A percentile compares a stretch with the other conserved stretches of the same genome.
phyloP scores from a whole-genome alignment of 2,329 filamentous ascomycete genomes.

The Cytospora schulzeri region DNA sequence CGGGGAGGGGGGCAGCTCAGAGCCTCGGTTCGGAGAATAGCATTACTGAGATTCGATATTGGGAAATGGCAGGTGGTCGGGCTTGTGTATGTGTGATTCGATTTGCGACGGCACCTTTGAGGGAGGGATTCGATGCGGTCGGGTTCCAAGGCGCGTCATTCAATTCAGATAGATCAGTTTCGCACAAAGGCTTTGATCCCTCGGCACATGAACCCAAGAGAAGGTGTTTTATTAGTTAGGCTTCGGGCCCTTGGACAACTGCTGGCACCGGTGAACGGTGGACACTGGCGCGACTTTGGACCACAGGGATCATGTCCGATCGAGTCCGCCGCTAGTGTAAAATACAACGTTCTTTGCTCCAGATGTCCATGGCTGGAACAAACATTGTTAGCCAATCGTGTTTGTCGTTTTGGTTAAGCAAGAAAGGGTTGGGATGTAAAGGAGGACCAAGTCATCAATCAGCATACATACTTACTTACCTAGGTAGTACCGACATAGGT shows the following conservation, averaged over 20 bases:
- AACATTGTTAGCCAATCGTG: conserved; percentile 17
- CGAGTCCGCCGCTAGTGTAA: neutral
- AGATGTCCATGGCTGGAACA: neutral
- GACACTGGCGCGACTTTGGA: neutral
- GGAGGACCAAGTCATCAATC: neutral
- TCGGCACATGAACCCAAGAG: neutral
- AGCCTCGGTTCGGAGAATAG: neutral
- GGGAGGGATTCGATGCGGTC: neutral
- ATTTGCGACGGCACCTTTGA: neutral
- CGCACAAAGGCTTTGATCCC: neutral
- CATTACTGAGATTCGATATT: neutral
- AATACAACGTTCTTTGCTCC: neutral
- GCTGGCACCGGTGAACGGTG: neutral
- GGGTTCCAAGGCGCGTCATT: neutral
- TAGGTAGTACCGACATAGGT: no score
- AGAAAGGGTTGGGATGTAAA: neutral
- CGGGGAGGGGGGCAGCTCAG: neutral
- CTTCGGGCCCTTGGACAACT: neutral
- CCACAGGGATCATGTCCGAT: neutral
- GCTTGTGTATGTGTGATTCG: neutral
- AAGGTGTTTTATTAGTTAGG: neutral
- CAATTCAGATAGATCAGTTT: neutral
- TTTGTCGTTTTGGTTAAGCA: conserved; percentile 9
- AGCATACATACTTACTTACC: no score
- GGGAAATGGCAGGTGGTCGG: neutral